Conservation (phyloP, 108 stramenopile species). For the Skeletonema menzelii region DNA sequence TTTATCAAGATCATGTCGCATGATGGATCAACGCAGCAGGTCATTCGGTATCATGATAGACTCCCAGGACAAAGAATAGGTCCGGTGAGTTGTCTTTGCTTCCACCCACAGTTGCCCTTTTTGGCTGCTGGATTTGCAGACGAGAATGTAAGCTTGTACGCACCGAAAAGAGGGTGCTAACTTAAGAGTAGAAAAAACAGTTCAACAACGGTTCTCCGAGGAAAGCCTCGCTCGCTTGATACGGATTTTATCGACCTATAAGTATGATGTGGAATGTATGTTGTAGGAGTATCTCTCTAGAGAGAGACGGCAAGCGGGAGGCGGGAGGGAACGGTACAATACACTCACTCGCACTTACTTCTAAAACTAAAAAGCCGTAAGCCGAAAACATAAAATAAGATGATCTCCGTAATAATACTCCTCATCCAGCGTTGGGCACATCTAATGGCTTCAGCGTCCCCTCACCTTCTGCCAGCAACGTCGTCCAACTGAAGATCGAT, state of each 20-base stretch:
- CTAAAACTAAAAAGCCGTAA: too few relatives aligned
- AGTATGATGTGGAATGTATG: too few relatives aligned
- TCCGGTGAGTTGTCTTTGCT: constrained; percentile 90
- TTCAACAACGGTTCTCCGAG: too few relatives aligned
- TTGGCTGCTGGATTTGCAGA: constrained; percentile 94
- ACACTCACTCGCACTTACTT: too few relatives aligned
- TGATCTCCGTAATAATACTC: not conserved
- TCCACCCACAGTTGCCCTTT: constrained; percentile 90
- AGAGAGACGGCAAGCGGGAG: too few relatives aligned
- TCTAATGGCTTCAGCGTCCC: not conserved
- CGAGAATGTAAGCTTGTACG: constrained; percentile 63
- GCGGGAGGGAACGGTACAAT: too few relatives aligned
- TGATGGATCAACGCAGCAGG: constrained; percentile 89
- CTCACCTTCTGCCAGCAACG: not conserved
- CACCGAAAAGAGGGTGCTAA: constrained; percentile 41
- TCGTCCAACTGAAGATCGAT: constrained; percentile 20
- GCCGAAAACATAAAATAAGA: too few relatives aligned
- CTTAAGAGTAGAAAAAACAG: too few relatives aligned
- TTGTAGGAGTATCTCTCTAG: too few relatives aligned
- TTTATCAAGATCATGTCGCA: constrained; percentile 91
- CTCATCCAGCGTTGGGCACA: not conserved
- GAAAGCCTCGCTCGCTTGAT: too few relatives aligned
- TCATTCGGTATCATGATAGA: constrained; percentile 89
- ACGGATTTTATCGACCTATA: too few relatives aligned
- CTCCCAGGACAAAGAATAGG: constrained; percentile 93